Evolutionary conservation across 2,329 filamentous ascomycete genomes (phyloP).

Genomic region (Stachybotrys chartarum): DNA sequence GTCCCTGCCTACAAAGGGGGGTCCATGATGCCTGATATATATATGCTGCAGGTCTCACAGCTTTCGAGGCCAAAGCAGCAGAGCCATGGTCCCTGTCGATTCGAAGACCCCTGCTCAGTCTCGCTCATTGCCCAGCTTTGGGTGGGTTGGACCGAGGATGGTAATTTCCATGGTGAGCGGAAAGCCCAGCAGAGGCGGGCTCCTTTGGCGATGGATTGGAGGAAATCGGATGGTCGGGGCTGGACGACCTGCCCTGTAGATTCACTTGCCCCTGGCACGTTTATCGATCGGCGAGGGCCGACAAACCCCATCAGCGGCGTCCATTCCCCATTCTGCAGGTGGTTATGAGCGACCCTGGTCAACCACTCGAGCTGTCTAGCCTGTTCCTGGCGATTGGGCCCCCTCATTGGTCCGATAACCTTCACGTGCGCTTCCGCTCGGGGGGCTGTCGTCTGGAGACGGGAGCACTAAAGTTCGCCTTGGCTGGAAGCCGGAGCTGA

Average conservation of each 20-base stretch:
- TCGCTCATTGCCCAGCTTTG: neutral
- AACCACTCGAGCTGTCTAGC: neutral
- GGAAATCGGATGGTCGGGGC: neutral
- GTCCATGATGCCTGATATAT: neutral
- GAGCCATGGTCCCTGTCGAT: no score
- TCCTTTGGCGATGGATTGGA: neutral
- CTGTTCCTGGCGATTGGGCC: neutral
- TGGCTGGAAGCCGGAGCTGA: neutral
- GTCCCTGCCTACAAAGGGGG: neutral
- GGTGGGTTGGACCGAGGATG: neutral
- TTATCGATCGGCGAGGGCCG: slow-evolving; percentile 9
- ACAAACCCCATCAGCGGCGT: neutral
- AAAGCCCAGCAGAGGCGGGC: neutral
- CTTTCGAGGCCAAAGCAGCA: neutral
- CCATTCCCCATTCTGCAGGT: neutral
- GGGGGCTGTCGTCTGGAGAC: neutral
- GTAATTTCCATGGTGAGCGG: neutral
- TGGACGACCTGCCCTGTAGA: slow-evolving; percentile 13
- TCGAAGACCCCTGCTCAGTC: neutral
- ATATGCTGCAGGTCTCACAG: neutral
- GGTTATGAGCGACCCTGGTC: neutral
- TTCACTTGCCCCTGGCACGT: slow-evolving; percentile 15
- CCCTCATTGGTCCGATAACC: neutral
- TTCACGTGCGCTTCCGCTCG: neutral
- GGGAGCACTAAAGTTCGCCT: neutral